phyloP scores from a whole-genome alignment of 2,329 filamentous ascomycete genomes.

The Orbilia blumenaviensis region DNA sequence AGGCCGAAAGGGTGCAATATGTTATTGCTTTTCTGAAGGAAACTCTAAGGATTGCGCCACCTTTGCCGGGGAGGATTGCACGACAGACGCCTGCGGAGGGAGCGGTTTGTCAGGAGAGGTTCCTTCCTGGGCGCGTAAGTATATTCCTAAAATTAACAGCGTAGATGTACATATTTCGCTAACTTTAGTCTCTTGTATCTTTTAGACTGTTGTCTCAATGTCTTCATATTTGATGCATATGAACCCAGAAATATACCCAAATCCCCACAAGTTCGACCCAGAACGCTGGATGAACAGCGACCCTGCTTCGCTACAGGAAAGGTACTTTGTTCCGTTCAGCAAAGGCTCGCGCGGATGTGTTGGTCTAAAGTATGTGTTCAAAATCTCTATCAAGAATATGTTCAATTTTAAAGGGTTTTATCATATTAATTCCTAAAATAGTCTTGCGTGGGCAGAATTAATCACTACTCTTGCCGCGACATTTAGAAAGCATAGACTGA shows the following conservation, averaged over 20 bases:
- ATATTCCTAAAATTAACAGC: not conserved
- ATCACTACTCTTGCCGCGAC: not conserved
- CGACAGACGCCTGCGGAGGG: not conserved
- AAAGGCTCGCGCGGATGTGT: constrained; percentile 18
- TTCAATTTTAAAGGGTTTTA: too few relatives aligned
- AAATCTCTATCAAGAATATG: too few relatives aligned
- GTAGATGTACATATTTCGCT: not conserved
- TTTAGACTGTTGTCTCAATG: constrained; percentile 21
- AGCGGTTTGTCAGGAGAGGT: not conserved
- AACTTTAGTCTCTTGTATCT: not conserved
- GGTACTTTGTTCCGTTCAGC: constrained; percentile 26
- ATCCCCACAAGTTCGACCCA: constrained; percentile 33
- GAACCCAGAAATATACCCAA: constrained; percentile 15
- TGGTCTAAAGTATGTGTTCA: constrained; percentile 8
- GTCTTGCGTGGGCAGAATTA: constrained; percentile 16
- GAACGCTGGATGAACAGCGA: constrained; percentile 26
- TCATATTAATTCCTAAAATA: not conserved
- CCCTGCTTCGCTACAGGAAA: constrained; percentile 7
- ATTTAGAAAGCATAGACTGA: constrained; percentile 10
- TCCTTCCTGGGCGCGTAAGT: constrained; percentile 7
- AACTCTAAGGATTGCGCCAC: not conserved
- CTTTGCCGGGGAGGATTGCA: not conserved
- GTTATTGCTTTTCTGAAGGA: constrained; percentile 12
- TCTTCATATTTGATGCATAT: constrained; percentile 23
- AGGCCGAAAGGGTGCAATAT: constrained; percentile 23